Evolutionary conservation across 1,284 basidiomycete species (phyloP), one percentile per base, ranked within the genome.

Genomic region (Trametes pubescens): DNA sequence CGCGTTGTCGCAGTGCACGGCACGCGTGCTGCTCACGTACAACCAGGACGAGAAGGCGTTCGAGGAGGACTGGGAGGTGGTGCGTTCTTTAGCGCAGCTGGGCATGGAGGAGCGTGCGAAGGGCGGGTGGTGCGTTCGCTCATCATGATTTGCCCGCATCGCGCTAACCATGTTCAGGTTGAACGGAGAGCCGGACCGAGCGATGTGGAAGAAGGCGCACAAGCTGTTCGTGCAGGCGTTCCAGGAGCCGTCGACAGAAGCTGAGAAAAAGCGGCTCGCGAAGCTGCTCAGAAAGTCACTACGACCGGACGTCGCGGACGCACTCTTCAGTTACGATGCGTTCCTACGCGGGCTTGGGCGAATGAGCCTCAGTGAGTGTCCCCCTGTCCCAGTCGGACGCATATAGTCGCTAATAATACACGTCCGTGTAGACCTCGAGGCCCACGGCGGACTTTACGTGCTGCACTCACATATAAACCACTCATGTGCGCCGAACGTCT

Each of bases 381-480:
- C 10, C 22, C 35, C 35, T 44, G 18, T 22, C 8, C 1, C 14
- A 24, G 21, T 22, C 37, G 6, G 6, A 24, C 13, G 7, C 55
- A n/a, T 10, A 32, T 49, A 10, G 34, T 44, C 16, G 55, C 40
- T 54, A 21, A 26, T 51, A 48, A 4, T 16, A 8, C 60, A 35
- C 59, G 58, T 21, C 14, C 44, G 16, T 16, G 4, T 66, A 92
- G 91, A 96, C 74, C 81, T 94, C 63, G 95, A 96, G 77, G 87
- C 89, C 2, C 93, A 94, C 65, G 95, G 95, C 5, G 95, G 94
- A 1, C 80, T 96, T 11, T 96, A 96, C 76, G 83, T 85, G 8
- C 83, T 97, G 10, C 94, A 97, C 76, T 91, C 93, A 1, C 93
- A 96, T 73, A 75, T 96, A 44, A 96, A 96, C 77, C 95, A 96